Conservation (phyloP, 768 basidiomycete genomes). For the Panus rudis region DNA sequence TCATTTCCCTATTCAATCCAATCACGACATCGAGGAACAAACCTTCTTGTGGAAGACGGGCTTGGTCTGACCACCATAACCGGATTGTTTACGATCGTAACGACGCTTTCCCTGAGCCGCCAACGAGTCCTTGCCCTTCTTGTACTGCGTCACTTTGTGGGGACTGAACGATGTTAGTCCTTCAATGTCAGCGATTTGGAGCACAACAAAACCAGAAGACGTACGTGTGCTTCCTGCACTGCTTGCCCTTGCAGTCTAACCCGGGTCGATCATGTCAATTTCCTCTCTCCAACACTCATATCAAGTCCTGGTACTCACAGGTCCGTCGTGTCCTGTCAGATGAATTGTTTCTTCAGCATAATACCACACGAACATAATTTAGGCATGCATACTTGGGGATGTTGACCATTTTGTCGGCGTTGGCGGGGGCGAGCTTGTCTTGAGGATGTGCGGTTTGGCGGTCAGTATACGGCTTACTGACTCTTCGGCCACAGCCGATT, state of each 20-base stretch:
- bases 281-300: conserved; percentile 4
- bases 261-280: conserved; percentile 5
- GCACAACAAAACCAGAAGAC: conserved; percentile 22
- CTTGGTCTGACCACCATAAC: conserved; percentile 99
- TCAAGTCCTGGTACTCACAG: conserved; percentile 54
- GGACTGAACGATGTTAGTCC: conserved; percentile 45
- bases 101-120: conserved; percentile 99
- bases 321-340: conserved; percentile 81
- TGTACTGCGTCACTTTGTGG: conserved; percentile 99
- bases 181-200: conserved; percentile 3
- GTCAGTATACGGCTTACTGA: conserved; percentile 7
- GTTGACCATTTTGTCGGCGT: conserved; percentile 75
- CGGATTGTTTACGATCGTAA: conserved; percentile 97
- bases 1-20: too few species aligned
- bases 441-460: conserved; percentile 17
- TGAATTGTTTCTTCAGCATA: conserved; percentile 4
- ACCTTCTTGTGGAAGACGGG: conserved; percentile 99
- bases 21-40: conserved; percentile 15
- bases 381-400: conserved; percentile 70
- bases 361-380: conserved; percentile 11
- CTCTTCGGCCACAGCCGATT: conserved; percentile 14
- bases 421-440: conserved; percentile 23
- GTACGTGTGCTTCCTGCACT: conserved; percentile 96
- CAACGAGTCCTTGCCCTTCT: conserved; percentile 98
- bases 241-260: conserved; percentile 95